Conservation (phyloP, 768 basidiomycete species). For the Mrakia blollopis region DNA sequence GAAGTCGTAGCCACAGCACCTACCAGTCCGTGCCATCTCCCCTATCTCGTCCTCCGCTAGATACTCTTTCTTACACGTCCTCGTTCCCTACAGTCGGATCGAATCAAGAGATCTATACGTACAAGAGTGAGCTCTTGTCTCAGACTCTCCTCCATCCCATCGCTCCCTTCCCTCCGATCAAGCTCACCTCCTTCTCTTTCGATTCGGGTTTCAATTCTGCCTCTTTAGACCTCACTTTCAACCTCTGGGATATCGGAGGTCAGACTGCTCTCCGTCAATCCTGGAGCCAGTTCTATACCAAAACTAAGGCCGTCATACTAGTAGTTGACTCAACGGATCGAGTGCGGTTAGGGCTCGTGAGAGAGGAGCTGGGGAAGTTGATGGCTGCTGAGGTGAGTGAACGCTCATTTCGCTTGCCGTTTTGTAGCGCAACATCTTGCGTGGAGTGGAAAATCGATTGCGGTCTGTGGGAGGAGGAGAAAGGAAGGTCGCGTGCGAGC, state of each 20-base stretch:
- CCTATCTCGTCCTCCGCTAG: neutral
- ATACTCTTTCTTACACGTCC: no score
- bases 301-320: constrained; percentile 17
- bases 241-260: constrained; percentile 29
- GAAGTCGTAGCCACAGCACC: constrained; percentile 32
- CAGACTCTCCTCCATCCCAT: no score
- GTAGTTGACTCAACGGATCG: constrained; percentile 32
- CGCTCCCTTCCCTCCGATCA: neutral
- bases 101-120: constrained; percentile 20
- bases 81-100: constrained; percentile 12
- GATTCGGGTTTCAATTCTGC: neutral
- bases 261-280: constrained; percentile 26
- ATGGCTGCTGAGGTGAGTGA: constrained; percentile 27
- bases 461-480: no score
- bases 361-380: constrained; percentile 23
- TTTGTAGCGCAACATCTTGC: no score
- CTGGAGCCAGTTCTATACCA: constrained; percentile 23
- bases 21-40: neutral
- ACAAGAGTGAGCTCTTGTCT: neutral
- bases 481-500: no score
- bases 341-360: constrained; percentile 22
- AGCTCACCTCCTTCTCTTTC: neutral
- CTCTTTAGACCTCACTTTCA: constrained; percentile 18
- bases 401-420: no score
- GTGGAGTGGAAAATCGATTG: no score